phyloP scores from a whole-genome alignment of 257 asterid species.

The Plantago ovata region DNA sequence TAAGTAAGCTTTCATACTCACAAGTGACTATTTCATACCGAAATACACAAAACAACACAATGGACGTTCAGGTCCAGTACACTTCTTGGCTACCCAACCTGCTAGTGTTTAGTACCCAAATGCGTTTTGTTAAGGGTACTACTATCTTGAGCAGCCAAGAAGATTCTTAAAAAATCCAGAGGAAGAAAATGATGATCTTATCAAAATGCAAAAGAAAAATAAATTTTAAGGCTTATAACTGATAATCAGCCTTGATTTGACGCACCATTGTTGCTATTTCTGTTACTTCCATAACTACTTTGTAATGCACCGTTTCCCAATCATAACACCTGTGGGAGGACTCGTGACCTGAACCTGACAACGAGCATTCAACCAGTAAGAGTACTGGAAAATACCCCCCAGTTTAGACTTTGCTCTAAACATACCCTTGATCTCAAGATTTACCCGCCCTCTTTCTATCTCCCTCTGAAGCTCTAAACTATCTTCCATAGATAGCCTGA shows the following conservation, averaged over 20 bases:
- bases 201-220: background rate
- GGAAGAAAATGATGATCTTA: background rate
- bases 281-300: conserved; percentile 40
- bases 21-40: background rate
- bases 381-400: conserved; percentile 65
- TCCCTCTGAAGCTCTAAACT: conserved; percentile 53
- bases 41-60: background rate
- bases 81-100: too few relatives aligned
- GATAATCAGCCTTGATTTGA: conserved; percentile 12
- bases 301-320: conserved; percentile 52
- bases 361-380: conserved; percentile 63
- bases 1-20: background rate
- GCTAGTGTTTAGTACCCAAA: background rate
- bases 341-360: conserved; percentile 59
- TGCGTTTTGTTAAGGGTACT: too few relatives aligned
- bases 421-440: conserved; percentile 57
- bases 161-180: background rate
- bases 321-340: conserved; percentile 83
- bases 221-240: conserved; percentile 1
- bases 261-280: background rate
- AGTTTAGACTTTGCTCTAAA: conserved; percentile 60
- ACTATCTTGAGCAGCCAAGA: too few relatives aligned
- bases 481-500: conserved; percentile 41
- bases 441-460: conserved; percentile 55
- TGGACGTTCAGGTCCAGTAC: too few relatives aligned